Base-by-base conservation (phyloP, 1,139 yeast species). In the Taphrina flavorubra region DNA sequence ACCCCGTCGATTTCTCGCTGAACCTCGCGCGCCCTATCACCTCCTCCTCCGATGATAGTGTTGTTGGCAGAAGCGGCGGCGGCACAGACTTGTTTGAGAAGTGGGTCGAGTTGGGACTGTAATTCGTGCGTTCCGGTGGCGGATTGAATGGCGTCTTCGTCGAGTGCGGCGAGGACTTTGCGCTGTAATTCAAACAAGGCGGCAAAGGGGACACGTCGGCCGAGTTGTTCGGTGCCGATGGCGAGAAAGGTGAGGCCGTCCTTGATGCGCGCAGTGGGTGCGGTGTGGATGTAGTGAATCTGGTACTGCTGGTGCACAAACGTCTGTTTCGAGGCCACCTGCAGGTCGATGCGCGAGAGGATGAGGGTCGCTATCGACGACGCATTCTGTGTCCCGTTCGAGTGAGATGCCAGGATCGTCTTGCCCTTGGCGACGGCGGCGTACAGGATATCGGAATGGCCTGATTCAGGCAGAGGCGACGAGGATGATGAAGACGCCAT, bases 1-100 rank as follows among this genome's bases (percentile, higher is more conserved):
- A 81, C 83, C 68, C 78, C 76, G 56, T 79, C 79, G 57, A 80
- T 73, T 69, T 81, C 83, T 65, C 74, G 72, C 61, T 78, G 76
- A 14, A 81, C 81, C 34, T 68, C 67, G 16, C 65, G 25, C 40
- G 70, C 68, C 13, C 44, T 31, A 25, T 25, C 1, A 2, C 31
- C 31, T 4, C 31, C 31, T 25, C 31, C 31, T 25, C 34, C 63
- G 37, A 51, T 16, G 18, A 36, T 44, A 0, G 5, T 46, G 18
- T 8, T 16, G 2, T 55, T 18, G 47, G 39, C 47, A 47, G 31
- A 31, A 13, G 63, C 62, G 40, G 37, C 55, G 47, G 60, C 46
- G 31, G 31, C 31, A 25, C 31, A 25, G 31, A 25, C 31, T 25
- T 25, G 31, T 2, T 25, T 25, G 37, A 72, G 69, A 18, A 68